These are phyloP conservation scores for Phyllosticta paracitricarpa DNA, from an alignment of 2,329 filamentous ascomycete species.

Conservation along the genomic window DNA sequence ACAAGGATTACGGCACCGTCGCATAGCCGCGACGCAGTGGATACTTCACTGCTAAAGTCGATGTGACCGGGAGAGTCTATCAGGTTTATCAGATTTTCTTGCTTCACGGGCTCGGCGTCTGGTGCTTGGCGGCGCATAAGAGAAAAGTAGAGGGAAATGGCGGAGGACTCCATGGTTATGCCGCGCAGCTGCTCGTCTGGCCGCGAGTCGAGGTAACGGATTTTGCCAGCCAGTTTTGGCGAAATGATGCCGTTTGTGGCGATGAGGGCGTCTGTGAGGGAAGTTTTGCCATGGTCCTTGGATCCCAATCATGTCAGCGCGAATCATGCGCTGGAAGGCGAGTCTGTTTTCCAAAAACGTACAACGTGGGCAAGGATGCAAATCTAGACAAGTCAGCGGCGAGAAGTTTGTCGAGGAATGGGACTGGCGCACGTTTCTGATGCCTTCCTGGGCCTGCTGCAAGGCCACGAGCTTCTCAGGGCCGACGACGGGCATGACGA, in stretches of 20 bases:
- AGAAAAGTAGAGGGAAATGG: constrained; percentile 92
- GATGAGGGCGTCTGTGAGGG: constrained; percentile 87
- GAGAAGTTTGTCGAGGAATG: constrained; percentile 1
- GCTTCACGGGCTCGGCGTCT: constrained; percentile 58
- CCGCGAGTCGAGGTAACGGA: constrained; percentile 91
- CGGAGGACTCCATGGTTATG: constrained; percentile 99
- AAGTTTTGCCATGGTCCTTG: constrained; percentile 94
- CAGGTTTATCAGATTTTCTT: constrained; percentile 91
- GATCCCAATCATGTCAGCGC: constrained; percentile 13
- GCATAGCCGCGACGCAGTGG: constrained; percentile 85
- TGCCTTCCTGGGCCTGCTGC: constrained; percentile 76
- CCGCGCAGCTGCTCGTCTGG: constrained; percentile 92
- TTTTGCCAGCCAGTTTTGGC: constrained; percentile 92
- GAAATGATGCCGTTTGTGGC: constrained; percentile 99
- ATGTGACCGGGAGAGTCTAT: constrained; percentile 98
- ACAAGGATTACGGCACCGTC: constrained; percentile 92
- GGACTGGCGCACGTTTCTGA: constrained; percentile 66
- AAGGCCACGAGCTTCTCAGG: constrained; percentile 84
- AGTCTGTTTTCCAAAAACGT: constrained; percentile 16
- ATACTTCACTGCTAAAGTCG: constrained; percentile 97
- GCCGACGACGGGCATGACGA: constrained; percentile 79
- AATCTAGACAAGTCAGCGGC: constrained; percentile 48
- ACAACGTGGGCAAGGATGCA: constrained; percentile 91
- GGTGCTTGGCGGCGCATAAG: constrained; percentile 67
- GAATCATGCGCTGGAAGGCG: background rate